Conservation (phyloP, 371 early-diverging fungal genomes). For the Apophysomyces ossiformis region DNA sequence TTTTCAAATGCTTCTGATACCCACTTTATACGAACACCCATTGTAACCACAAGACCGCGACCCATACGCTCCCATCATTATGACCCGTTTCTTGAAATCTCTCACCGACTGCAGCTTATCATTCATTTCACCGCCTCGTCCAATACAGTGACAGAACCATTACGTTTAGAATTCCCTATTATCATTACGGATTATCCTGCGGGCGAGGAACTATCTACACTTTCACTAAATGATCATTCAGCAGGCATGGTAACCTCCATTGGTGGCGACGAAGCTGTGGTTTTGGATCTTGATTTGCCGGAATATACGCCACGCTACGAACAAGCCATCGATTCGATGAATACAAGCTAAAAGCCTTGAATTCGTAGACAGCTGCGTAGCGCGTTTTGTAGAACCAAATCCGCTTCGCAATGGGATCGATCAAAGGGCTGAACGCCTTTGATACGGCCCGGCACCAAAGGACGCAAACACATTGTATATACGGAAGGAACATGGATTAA, state of each 20-base stretch:
- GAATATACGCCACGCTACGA: conserved; percentile 55
- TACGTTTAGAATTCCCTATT: conserved; percentile 43
- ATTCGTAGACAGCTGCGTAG: too few species aligned
- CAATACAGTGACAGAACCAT: conserved; percentile 22
- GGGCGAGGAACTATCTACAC: background rate
- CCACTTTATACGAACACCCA: conserved; percentile 46
- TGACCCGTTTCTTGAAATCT: conserved; percentile 48
- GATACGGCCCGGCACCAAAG: too few species aligned
- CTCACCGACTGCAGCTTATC: conserved; percentile 35
- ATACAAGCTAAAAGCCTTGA: background rate
- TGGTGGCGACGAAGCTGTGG: conserved; percentile 49
- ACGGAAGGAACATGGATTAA: too few species aligned
- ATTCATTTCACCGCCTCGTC: conserved; percentile 34
- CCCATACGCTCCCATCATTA: conserved; percentile 44
- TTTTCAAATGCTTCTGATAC: conserved; percentile 44
- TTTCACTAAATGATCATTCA: conserved; percentile 2
- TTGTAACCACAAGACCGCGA: conserved; percentile 25
- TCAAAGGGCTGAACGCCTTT: too few species aligned
- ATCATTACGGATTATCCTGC: conserved; percentile 50
- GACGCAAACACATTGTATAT: too few species aligned
- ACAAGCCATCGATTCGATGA: background rate
- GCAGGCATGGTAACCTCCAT: conserved; percentile 10
- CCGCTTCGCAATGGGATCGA: too few species aligned
- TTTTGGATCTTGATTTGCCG: conserved; percentile 49
- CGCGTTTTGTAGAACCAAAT: too few species aligned